phyloP scores from a whole-genome alignment of 768 basidiomycete species.

The Macrolepiota albuminosa region DNA sequence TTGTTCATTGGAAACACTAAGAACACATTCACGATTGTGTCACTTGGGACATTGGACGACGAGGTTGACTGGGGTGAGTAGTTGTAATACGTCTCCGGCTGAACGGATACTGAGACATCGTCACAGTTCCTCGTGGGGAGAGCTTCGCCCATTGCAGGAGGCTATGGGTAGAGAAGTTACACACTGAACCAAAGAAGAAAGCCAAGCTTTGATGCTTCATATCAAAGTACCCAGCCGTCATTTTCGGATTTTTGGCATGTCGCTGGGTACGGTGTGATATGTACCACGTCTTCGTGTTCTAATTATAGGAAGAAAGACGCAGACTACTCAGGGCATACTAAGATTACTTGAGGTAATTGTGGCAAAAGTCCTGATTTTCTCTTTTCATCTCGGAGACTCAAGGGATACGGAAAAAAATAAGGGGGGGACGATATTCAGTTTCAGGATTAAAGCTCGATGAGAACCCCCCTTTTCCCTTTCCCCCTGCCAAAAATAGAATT shows the following conservation, averaged over 20 bases:
- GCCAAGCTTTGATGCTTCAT: slow-evolving; percentile 5
- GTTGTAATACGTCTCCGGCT: neutral
- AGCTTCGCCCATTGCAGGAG: slow-evolving; percentile 20
- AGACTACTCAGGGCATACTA: neutral
- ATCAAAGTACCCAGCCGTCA: neutral
- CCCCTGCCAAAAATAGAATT: too few species aligned
- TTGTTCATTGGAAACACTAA: slow-evolving; percentile 18
- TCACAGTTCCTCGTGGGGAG: slow-evolving; percentile 24
- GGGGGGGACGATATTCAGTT: too few species aligned
- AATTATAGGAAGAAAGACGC: neutral
- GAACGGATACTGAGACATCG: neutral
- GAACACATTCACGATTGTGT: slow-evolving; percentile 19
- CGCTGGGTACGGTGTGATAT: neutral
- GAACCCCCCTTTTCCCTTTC: too few species aligned
- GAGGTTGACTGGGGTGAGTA: slow-evolving; percentile 27
- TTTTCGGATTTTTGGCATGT: neutral
- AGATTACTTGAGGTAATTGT: neutral
- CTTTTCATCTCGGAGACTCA: too few species aligned
- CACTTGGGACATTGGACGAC: slow-evolving; percentile 27
- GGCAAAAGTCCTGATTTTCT: too few species aligned
- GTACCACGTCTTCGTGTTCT: neutral
- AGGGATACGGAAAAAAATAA: too few species aligned
- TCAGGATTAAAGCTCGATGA: too few species aligned
- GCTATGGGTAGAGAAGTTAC: slow-evolving; percentile 22
- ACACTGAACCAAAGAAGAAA: slow-evolving; percentile 13